Conservation (phyloP, 495 filamentous ascomycete species). For the Cudoniella acicularis region DNA sequence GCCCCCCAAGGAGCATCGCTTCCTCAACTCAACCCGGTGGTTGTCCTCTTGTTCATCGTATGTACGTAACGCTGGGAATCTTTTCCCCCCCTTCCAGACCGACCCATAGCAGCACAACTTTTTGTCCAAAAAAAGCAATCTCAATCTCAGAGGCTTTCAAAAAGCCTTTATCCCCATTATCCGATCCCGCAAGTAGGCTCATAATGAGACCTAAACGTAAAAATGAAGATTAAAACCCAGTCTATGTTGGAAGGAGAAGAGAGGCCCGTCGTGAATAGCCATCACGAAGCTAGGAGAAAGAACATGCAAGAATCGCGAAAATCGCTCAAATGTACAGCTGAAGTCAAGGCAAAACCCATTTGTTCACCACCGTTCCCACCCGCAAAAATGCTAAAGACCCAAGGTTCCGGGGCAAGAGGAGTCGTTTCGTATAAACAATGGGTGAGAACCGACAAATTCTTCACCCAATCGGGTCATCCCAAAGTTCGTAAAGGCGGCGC, state of each 20-base stretch:
- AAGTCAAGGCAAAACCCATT: slow-evolving; percentile 10
- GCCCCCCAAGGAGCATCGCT: background rate
- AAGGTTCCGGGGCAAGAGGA: background rate
- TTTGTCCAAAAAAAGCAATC: slow-evolving; percentile 16
- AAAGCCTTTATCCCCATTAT: background rate
- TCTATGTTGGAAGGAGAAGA: slow-evolving; percentile 14
- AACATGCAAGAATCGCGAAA: slow-evolving; percentile 25
- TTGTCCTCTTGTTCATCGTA: background rate
- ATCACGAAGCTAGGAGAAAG: slow-evolving; percentile 10
- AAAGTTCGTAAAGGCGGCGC: background rate
- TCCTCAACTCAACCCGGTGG: background rate
- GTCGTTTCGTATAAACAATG: slow-evolving; percentile 5
- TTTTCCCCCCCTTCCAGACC: background rate
- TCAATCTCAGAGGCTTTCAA: slow-evolving; percentile 4
- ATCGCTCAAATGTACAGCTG: slow-evolving; percentile 21
- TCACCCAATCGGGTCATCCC: background rate
- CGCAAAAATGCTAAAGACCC: slow-evolving; percentile 23
- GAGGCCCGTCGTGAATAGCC: slow-evolving; percentile 1
- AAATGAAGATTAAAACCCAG: slow-evolving; percentile 15
- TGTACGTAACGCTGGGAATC: slow-evolving; percentile 4
- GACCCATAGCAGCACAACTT: slow-evolving; percentile 2
- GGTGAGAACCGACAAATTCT: background rate
- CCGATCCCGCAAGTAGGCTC: background rate
- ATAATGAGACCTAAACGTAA: background rate
- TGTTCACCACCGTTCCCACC: slow-evolving; percentile 10